These are phyloP conservation scores for Dioscorea dumetorum DNA, from an alignment of 106 monocot genomes.

Conservation along the genomic window DNA sequence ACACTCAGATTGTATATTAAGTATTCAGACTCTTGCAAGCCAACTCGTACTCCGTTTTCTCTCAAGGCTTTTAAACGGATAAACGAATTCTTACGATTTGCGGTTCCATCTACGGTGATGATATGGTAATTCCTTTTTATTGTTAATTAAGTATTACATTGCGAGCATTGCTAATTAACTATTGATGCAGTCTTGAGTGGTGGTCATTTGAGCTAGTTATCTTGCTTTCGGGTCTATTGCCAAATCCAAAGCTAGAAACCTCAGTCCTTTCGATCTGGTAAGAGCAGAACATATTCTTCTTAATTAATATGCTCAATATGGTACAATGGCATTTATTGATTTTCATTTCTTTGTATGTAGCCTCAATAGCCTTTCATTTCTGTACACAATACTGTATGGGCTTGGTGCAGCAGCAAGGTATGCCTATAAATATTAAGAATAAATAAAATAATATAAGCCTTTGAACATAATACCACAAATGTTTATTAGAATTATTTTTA, in stretches of 20 bases:
- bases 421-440: neutral
- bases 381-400: slow-evolving; percentile 48
- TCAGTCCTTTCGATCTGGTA: slow-evolving; percentile 79
- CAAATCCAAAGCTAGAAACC: slow-evolving; percentile 63
- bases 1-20: slow-evolving; percentile 63
- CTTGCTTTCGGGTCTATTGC: slow-evolving; percentile 56
- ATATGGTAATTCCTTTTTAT: slow-evolving; percentile 36
- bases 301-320: neutral
- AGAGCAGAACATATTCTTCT: neutral
- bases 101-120: slow-evolving; percentile 69
- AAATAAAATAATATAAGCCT: neutral
- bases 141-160: neutral
- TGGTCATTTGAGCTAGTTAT: slow-evolving; percentile 77
- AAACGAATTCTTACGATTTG: slow-evolving; percentile 39
- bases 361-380: slow-evolving; percentile 40
- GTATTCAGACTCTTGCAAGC: slow-evolving; percentile 47
- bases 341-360: slow-evolving; percentile 17
- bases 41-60: slow-evolving; percentile 43
- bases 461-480: neutral
- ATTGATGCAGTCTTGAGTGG: slow-evolving; percentile 57
- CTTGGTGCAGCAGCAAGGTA: slow-evolving; percentile 51
- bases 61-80: slow-evolving; percentile 48
- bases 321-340: too few species aligned
- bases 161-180: neutral
- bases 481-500: neutral